Base-by-base conservation (phyloP, 371 early-diverging fungal species). In the Syncephalastrum sp. region DNA sequence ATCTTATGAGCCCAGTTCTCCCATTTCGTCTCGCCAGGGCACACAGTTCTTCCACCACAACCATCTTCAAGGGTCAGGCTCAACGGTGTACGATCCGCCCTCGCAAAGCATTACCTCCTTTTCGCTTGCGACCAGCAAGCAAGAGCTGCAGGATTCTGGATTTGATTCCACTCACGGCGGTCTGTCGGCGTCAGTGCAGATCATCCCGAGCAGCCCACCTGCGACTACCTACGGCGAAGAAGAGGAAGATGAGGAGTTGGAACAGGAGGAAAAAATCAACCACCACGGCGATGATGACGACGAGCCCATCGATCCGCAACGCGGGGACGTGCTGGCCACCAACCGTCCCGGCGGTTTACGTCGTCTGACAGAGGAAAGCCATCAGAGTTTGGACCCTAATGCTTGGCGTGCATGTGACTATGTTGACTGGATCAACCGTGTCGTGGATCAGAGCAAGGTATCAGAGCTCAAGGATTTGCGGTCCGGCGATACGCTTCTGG, bases 381-480 rank as follows among this genome's bases (percentile, higher is more conserved):
- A 17, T 25, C 13, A 29, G 46, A 60, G 27, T 33, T 33, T 33
- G 38, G 38, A 33, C 12, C 38, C 51, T 38, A 43, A 53, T 6
- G 17, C 50, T 12, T 68, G 69, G 69, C 42, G 53, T 33, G 65
- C 69, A 16, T 63, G 58, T 21, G 71, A 74, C 21, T 82, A 80
- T 48, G 52, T 83, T 4, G 53, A 65, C 8, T 86, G 87, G 87
- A 68, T 84, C 47, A 84, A 86, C 60, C 61, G 67, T 4, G 53
- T 77, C 49, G 47, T 84, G 6, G 54, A 19, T 27, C 23, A 54
- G 27, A n/a, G 52, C 57, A 46, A 64, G 51, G n/a, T 73, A 52
- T 7, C 42, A 6, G 27, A 56, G 21, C 23, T 71, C 21, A 56
- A 60, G 16, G 83, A 79, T 1, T 59, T 86, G 24, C 72, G 75